Evolutionary conservation across 108 stramenopile genomes (phyloP).

Genomic region (Nannochloropsis gaditana): DNA sequence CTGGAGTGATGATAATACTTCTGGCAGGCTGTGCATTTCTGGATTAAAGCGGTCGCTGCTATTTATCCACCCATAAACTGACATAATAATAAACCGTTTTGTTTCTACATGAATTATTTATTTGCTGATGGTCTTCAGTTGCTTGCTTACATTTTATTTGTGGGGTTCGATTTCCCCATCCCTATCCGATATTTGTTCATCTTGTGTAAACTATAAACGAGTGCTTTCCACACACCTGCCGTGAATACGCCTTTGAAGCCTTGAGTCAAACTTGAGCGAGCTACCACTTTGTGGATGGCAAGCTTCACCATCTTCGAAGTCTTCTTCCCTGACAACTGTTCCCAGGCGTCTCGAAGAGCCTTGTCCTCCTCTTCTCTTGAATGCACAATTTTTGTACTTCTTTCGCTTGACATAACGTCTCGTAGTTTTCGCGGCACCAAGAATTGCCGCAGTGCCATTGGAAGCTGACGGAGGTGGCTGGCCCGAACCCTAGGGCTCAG

Average conservation of each 20-base stretch:
- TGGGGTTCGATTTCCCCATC: not conserved
- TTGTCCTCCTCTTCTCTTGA: not conserved
- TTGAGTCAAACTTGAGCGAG: slow-evolving; percentile 46
- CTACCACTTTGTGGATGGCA: slow-evolving; percentile 30
- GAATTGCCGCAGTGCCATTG: not conserved
- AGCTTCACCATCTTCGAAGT: not conserved
- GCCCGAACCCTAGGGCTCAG: not conserved
- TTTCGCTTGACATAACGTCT: not conserved
- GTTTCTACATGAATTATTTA: no score
- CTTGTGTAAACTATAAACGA: slow-evolving; percentile 38
- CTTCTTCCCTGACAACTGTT: not conserved
- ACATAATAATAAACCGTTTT: no score
- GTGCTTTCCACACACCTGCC: slow-evolving; percentile 48
- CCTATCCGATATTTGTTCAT: slow-evolving; percentile 23
- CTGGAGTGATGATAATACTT: no score
- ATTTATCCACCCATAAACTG: no score
- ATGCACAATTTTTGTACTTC: not conserved
- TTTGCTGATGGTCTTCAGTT: no score
- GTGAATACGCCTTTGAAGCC: slow-evolving; percentile 49
- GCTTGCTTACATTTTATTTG: not conserved
- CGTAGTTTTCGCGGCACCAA: not conserved
- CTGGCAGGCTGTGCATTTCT: no score
- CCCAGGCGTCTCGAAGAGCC: slow-evolving; percentile 18
- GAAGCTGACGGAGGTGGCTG: not conserved
- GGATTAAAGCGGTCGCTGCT: no score